These are phyloP conservation scores for Miscanthus lutarioriparius DNA, from an alignment of 176 grass and related monocot genomes.

Conservation along the genomic window DNA sequence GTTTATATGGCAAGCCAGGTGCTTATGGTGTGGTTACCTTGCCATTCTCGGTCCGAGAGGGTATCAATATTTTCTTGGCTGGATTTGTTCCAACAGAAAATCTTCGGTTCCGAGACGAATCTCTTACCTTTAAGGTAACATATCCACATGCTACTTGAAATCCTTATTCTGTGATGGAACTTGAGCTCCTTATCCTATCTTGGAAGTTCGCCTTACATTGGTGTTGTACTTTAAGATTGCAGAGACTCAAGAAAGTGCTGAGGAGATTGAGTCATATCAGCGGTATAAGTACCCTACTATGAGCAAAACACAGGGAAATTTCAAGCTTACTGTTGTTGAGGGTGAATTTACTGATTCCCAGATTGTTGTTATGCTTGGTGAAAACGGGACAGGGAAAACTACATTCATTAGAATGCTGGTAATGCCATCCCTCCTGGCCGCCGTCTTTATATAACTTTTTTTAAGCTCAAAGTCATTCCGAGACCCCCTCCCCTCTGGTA, in stretches of 20 bases:
- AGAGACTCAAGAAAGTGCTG: slow-evolving; percentile 70
- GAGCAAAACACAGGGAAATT: slow-evolving; percentile 85
- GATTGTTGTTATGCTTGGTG: slow-evolving; percentile 87
- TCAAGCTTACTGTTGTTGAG: slow-evolving; percentile 64
- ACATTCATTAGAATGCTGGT: slow-evolving; percentile 89
- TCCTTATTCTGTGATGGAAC: background rate
- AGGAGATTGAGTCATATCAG: slow-evolving; percentile 78
- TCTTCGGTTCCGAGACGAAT: slow-evolving; percentile 74
- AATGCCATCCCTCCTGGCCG: background rate
- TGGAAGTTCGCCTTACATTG: slow-evolving; percentile 1
- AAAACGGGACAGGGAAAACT: slow-evolving; percentile 87
- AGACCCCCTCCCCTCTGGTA: background rate
- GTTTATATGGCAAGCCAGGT: slow-evolving; percentile 92
- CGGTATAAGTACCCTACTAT: slow-evolving; percentile 87
- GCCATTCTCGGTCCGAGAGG: slow-evolving; percentile 76
- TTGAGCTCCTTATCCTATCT: background rate
- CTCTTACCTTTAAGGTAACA: slow-evolving; percentile 82
- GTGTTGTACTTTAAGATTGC: slow-evolving; percentile 52
- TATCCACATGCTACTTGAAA: background rate
- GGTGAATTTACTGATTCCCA: slow-evolving; percentile 91
- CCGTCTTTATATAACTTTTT: background rate
- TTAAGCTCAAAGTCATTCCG: background rate
- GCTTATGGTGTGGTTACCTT: slow-evolving; percentile 88
- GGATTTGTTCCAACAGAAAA: slow-evolving; percentile 91
- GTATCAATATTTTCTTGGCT: slow-evolving; percentile 77